phyloP scores from a whole-genome alignment of 2,329 filamentous ascomycete genomes.

The Sporothrix globosa region DNA sequence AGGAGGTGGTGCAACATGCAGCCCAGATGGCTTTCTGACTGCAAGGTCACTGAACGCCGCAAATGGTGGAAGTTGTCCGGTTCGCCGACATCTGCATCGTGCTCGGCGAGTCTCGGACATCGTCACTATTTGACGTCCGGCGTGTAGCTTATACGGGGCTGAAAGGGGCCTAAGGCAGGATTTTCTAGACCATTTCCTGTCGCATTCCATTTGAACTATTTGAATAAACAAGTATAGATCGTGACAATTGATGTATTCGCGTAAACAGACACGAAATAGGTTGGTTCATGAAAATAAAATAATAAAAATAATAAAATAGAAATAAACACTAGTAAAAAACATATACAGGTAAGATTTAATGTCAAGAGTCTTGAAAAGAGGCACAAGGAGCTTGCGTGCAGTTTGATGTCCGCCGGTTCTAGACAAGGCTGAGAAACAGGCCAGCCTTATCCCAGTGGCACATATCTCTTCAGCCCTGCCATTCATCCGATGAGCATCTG shows the following conservation, averaged over 20 bases:
- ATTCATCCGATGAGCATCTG: neutral
- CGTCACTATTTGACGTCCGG: too few species aligned
- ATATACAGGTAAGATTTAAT: too few species aligned
- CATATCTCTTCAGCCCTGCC: neutral
- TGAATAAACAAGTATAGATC: neutral
- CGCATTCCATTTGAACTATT: neutral
- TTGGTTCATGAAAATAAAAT: neutral
- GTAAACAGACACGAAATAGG: neutral
- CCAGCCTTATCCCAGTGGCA: neutral
- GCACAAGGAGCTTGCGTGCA: too few species aligned
- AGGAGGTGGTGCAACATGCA: neutral
- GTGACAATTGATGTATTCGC: neutral
- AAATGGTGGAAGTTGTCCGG: neutral
- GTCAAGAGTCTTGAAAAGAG: too few species aligned
- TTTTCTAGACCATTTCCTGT: neutral
- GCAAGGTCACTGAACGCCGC: neutral
- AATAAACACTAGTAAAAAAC: too few species aligned
- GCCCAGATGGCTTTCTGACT: neutral
- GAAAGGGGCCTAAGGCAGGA: neutral
- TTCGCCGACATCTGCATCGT: slow-evolving; percentile 20
- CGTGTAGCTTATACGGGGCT: too few species aligned
- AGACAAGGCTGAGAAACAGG: neutral
- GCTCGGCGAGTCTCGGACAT: neutral
- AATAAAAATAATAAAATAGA: too few species aligned
- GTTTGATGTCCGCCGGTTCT: too few species aligned